Conservation (phyloP, 2,329 filamentous ascomycete species). For the Davidsoniella virescens region DNA sequence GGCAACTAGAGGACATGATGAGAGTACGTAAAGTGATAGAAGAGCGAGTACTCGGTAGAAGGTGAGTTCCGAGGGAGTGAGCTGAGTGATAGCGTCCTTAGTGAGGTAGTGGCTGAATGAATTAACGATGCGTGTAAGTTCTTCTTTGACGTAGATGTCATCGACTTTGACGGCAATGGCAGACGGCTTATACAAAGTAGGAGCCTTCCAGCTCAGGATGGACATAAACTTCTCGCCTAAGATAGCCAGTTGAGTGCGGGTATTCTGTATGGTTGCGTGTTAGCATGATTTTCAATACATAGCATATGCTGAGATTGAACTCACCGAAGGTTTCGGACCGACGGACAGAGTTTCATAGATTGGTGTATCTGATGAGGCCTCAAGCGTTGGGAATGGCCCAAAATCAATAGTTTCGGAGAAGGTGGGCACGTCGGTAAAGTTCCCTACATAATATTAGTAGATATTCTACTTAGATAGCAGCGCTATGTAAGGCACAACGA, state of each 20-base stretch:
- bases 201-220: slow-evolving; percentile 30
- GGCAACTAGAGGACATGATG: not conserved
- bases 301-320: slow-evolving; percentile 12
- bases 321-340: slow-evolving; percentile 35
- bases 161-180: slow-evolving; percentile 25
- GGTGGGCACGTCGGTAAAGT: slow-evolving; percentile 23
- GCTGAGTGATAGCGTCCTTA: slow-evolving; percentile 14
- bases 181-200: slow-evolving; percentile 33
- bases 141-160: slow-evolving; percentile 28
- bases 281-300: slow-evolving; percentile 10
- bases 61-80: slow-evolving; percentile 27
- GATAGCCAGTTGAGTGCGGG: slow-evolving; percentile 32
- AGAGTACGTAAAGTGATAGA: slow-evolving; percentile 19
- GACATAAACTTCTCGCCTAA: slow-evolving; percentile 36
- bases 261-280: slow-evolving; percentile 22
- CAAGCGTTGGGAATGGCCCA: slow-evolving; percentile 33
- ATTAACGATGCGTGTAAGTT: slow-evolving; percentile 26
- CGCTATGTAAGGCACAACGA: not conserved
- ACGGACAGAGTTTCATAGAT: slow-evolving; percentile 31
- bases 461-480: not conserved
- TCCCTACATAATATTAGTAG: slow-evolving; percentile 19
- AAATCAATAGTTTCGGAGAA: slow-evolving; percentile 34
- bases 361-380: slow-evolving; percentile 22
- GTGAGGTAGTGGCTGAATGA: slow-evolving; percentile 25
- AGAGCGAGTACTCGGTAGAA: slow-evolving; percentile 29